Evolutionary conservation across 139 green algal genomes (phyloP), one percentile per base, ranked within the genome.

Genomic region (Chlorella ohadii): DNA sequence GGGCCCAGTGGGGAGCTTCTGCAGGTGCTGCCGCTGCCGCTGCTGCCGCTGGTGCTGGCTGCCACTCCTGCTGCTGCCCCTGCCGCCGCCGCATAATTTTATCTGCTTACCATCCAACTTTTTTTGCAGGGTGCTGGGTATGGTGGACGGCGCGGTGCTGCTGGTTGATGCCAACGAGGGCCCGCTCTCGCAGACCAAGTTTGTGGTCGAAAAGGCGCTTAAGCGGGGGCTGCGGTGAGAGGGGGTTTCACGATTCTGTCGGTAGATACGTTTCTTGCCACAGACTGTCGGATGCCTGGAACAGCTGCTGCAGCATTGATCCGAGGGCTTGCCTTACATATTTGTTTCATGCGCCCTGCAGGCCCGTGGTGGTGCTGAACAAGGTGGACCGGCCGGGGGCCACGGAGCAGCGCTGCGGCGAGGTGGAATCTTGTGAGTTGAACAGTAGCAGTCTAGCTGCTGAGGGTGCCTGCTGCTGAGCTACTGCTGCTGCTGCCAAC

Each of bases 141-240:
- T 98, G 93, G 95, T 98, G 38, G 95, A 98, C 63, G 96, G 95
- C 13, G 92, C 91, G 19, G 84, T 98, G 81, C 89, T 98, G 79
- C 82, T 98, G 80, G 95, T 98, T 75, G 96, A 98, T 77, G 94
- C 94, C 1, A 92, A 82, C 15, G 96, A 98, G 82, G 96, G 96
- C 1, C 90, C 92, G 2, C 83, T 97, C 41, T 63, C 28, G 90
- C 93, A 28, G 86, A 98, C 96, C 51, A 98, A 98, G 88, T 98
- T 96, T 89, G 96, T 98, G 70, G 71, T 98, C 38, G 87, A 88
- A 36, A 98, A 98, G 91, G 95, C 96, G 11, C 85, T 98, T 4
- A 81, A 82, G 63, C 78, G 84, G 7, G 91, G 91, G 23, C 72
- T 98, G 31, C 67, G 59, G 59, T 66, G 27, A 66, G 59, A 9